Percentiles rank a stretch among this genome's conserved stretches.
These are phyloP conservation scores for Oemleria cerasiformis DNA, from an alignment of 306 rosid species.

Conservation along the genomic window DNA sequence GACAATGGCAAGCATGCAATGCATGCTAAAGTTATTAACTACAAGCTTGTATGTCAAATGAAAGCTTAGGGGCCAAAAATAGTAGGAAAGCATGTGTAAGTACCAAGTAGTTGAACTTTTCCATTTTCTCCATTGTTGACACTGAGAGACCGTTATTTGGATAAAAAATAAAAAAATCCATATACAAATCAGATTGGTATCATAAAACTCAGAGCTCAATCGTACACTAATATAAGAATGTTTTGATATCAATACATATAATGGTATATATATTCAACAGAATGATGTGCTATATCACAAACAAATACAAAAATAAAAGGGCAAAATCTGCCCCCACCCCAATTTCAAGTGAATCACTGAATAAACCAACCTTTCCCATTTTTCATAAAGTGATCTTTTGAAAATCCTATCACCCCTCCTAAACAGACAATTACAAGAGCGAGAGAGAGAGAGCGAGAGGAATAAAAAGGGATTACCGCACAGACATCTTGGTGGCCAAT, in stretches of 20 bases:
- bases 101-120: background rate
- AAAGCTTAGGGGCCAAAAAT: too few relatives aligned
- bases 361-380: slow-evolving; percentile 16
- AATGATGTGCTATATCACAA: slow-evolving; percentile 29
- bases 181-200: background rate
- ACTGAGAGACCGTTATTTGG: background rate
- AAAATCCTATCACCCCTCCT: slow-evolving; percentile 14
- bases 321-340: slow-evolving; percentile 10
- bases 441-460: background rate
- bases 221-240: slow-evolving; percentile 21
- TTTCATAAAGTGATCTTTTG: slow-evolving; percentile 8
- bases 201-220: slow-evolving; percentile 20
- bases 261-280: slow-evolving; percentile 19
- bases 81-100: background rate
- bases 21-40: background rate
- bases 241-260: slow-evolving; percentile 17
- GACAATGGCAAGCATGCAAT: background rate
- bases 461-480: slow-evolving; percentile 4
- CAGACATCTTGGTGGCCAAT: slow-evolving; percentile 16
- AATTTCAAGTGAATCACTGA: slow-evolving; percentile 16
- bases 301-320: slow-evolving; percentile 14
- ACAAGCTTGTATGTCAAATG: background rate
- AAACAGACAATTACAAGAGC: slow-evolving; percentile 24
- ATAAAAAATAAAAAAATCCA: too few relatives aligned
- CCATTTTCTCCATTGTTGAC: background rate